Evolutionary conservation across 1,284 basidiomycete species (phyloP).

Genomic region (Bondarzewia mesenterica): DNA sequence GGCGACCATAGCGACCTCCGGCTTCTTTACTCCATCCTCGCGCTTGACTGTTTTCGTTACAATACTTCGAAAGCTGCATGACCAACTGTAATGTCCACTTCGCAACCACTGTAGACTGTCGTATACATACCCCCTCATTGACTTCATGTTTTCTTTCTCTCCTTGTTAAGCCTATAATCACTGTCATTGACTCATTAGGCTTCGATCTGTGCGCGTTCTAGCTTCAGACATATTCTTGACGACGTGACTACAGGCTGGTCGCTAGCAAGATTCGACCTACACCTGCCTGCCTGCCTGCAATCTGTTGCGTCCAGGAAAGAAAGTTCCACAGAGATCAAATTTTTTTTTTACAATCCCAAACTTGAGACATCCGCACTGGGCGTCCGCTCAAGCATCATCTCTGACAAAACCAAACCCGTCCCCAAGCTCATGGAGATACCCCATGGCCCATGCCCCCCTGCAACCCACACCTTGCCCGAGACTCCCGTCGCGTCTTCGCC

Average conservation of each 20-base stretch:
- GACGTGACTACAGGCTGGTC: too few species aligned
- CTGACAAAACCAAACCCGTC: slow-evolving; percentile 24
- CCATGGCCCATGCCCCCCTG: slow-evolving; percentile 30
- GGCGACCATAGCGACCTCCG: neutral
- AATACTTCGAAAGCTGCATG: slow-evolving; percentile 1
- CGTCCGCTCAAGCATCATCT: slow-evolving; percentile 24
- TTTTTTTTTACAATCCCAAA: slow-evolving; percentile 5
- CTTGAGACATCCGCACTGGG: slow-evolving; percentile 23
- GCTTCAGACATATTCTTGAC: too few species aligned
- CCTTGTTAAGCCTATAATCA: too few species aligned
- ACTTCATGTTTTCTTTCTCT: neutral
- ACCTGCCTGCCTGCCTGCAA: neutral
- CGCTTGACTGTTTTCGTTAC: neutral
- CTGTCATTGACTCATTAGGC: too few species aligned
- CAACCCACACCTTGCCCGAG: slow-evolving; percentile 21
- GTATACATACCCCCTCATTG: slow-evolving; percentile 2
- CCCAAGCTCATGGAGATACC: slow-evolving; percentile 29
- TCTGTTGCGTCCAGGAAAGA: too few species aligned
- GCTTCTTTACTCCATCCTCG: slow-evolving; percentile 4
- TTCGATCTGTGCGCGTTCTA: too few species aligned
- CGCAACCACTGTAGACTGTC: neutral
- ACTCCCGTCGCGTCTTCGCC: slow-evolving; percentile 19
- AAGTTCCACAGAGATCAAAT: too few species aligned
- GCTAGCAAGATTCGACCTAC: too few species aligned
- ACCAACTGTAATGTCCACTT: neutral